Conservation (phyloP, 768 basidiomycete genomes). For the Hygrocybe coccinea region DNA sequence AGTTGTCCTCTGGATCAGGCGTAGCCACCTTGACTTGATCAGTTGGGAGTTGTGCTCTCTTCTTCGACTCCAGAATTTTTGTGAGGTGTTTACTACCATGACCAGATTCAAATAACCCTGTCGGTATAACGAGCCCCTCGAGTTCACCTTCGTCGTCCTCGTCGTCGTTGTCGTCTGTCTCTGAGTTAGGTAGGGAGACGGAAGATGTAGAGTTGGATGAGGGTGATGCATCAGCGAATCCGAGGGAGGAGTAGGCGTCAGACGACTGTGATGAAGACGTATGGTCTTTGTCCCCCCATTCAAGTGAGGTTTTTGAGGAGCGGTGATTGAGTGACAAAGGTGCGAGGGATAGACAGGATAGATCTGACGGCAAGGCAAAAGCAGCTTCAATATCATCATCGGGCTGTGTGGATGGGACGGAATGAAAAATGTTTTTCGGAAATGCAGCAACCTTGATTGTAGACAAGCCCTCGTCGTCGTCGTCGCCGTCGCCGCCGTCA, state of each 20-base stretch:
- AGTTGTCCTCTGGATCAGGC: constrained; percentile 76
- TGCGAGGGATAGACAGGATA: constrained; percentile 77
- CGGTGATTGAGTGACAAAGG: constrained; percentile 72
- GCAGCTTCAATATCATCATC: constrained; percentile 83
- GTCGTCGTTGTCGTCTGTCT: constrained; percentile 61
- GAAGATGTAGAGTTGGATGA: constrained; percentile 71
- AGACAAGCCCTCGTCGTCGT: constrained; percentile 77
- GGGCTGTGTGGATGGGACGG: constrained; percentile 31
- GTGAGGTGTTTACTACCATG: constrained; percentile 50
- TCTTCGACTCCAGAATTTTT: constrained; percentile 51
- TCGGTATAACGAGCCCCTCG: constrained; percentile 76
- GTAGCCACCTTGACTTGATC: constrained; percentile 44
- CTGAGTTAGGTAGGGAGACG: constrained; percentile 60
- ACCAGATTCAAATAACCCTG: constrained; percentile 69
- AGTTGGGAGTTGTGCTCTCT: constrained; percentile 43
- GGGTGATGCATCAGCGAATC: constrained; percentile 64
- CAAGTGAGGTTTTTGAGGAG: constrained; percentile 76
- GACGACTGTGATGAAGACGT: constrained; percentile 84
- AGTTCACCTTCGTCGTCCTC: constrained; percentile 70
- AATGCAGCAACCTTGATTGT: constrained; percentile 72
- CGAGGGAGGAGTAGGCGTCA: constrained; percentile 76
- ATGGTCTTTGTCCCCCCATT: constrained; percentile 82
- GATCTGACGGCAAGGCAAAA: constrained; percentile 73
- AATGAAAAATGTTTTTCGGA: constrained; percentile 33
- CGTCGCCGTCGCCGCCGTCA: constrained; percentile 59